These are phyloP conservation scores for Cicer arietinum DNA, from an alignment of 306 rosid species.

Conservation along the genomic window DNA sequence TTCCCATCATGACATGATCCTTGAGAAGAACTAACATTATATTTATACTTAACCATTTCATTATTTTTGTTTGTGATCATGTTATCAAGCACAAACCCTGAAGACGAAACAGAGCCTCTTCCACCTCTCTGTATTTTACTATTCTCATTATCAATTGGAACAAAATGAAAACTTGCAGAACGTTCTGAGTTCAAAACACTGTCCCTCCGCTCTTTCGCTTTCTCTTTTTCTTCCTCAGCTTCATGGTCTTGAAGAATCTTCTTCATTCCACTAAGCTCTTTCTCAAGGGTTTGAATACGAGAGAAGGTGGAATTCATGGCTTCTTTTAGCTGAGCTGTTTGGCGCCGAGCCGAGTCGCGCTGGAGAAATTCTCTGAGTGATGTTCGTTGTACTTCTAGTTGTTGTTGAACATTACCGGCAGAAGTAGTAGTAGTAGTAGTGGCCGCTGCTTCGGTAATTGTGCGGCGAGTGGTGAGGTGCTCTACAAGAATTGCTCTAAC, in stretches of 20 bases:
- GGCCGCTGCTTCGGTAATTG: slow-evolving; percentile 45
- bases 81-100: slow-evolving; percentile 46
- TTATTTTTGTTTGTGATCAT: not conserved
- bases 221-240: slow-evolving; percentile 30
- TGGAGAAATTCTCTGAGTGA: slow-evolving; percentile 64
- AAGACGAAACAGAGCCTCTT: slow-evolving; percentile 60
- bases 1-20: slow-evolving; percentile 5
- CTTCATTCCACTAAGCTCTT: slow-evolving; percentile 68
- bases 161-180: slow-evolving; percentile 71
- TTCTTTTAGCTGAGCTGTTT: slow-evolving; percentile 61
- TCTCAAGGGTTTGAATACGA: slow-evolving; percentile 68
- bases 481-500: slow-evolving; percentile 80
- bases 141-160: not conserved
- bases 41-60: slow-evolving; percentile 9
- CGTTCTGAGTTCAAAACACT: slow-evolving; percentile 46
- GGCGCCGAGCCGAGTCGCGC: slow-evolving; percentile 58
- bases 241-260: slow-evolving; percentile 50
- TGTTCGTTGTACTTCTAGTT: slow-evolving; percentile 26
- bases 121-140: slow-evolving; percentile 57
- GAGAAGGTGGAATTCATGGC: slow-evolving; percentile 69
- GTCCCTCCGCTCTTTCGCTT: not conserved
- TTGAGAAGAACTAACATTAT: slow-evolving; percentile 14
- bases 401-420: not conserved
- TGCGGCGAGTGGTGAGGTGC: slow-evolving; percentile 78
- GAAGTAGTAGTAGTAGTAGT: slow-evolving; percentile 11